Evolutionary conservation across 2,329 filamentous ascomycete species (phyloP).

Genomic region (Fusarium penzigii): DNA sequence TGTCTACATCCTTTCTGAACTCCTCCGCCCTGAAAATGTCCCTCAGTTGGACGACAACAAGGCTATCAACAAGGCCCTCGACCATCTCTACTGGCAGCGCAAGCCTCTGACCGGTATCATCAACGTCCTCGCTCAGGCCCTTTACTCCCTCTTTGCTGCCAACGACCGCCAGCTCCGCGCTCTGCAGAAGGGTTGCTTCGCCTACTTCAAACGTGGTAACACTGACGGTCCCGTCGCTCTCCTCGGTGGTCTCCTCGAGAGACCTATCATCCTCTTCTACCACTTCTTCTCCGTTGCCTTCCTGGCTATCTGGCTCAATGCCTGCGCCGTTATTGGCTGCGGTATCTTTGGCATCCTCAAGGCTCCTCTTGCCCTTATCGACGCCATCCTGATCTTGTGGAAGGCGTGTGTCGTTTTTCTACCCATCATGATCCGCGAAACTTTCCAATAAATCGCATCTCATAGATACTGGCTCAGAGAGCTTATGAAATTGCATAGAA

Average conservation of each 20-base stretch:
- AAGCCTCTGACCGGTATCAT: conserved; percentile 84
- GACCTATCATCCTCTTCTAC: conserved; percentile 76
- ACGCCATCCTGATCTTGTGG: conserved; percentile 71
- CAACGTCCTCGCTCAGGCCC: conserved; percentile 94
- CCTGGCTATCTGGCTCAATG: conserved; percentile 73
- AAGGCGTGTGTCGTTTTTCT: conserved; percentile 81
- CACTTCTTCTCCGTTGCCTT: conserved; percentile 97
- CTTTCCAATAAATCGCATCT: conserved; percentile 26
- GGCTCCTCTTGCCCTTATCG: conserved; percentile 62
- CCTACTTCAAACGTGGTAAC: conserved; percentile 80
- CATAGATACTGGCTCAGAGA: not conserved
- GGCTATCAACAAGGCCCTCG: conserved; percentile 68
- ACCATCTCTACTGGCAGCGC: conserved; percentile 80
- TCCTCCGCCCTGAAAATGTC: conserved; percentile 70
- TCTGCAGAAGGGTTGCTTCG: conserved; percentile 88
- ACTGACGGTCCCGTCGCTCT: conserved; percentile 79
- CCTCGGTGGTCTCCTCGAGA: conserved; percentile 76
- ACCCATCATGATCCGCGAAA: conserved; percentile 75
- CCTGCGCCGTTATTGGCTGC: conserved; percentile 40
- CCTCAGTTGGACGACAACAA: conserved; percentile 68
- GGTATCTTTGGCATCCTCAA: conserved; percentile 42
- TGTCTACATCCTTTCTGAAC: conserved; percentile 72
- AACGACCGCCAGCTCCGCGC: conserved; percentile 74
- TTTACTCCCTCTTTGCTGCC: conserved; percentile 90
- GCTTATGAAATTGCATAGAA: not conserved